These are phyloP conservation scores for Spergularia bocconei DNA, from an alignment of 148 eudicot species.

Conservation along the genomic window DNA sequence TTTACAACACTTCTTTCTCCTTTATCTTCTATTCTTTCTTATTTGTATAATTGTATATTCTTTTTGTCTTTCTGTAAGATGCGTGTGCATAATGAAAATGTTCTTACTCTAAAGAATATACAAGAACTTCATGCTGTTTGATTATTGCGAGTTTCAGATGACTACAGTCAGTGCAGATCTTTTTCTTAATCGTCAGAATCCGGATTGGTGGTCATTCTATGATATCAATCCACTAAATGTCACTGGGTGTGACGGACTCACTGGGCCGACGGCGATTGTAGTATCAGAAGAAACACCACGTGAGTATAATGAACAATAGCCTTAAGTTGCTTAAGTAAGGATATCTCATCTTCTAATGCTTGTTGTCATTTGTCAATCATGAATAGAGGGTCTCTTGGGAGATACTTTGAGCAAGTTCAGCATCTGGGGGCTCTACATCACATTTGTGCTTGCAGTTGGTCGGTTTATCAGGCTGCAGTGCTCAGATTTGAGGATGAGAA, in stretches of 20 bases:
- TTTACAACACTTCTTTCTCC: no score
- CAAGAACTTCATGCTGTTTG: neutral
- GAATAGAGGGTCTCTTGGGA: constrained; percentile 88
- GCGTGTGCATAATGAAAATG: neutral
- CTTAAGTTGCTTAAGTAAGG: neutral
- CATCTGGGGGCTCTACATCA: constrained; percentile 98
- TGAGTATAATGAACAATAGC: constrained; percentile 38
- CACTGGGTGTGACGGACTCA: constrained; percentile 58
- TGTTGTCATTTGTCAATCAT: neutral
- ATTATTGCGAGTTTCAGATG: constrained; percentile 30
- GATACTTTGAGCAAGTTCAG: constrained; percentile 98
- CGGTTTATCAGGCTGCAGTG: constrained; percentile 98
- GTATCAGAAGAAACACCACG: constrained; percentile 98
- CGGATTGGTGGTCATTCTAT: constrained; percentile 90
- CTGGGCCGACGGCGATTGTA: constrained; percentile 84
- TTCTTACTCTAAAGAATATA: neutral
- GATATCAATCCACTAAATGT: constrained; percentile 51
- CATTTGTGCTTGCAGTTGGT: constrained; percentile 97
- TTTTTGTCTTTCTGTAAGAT: no score
- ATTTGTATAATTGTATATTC: no score
- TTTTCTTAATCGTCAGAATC: constrained; percentile 49
- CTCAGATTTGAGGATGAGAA: constrained; percentile 95
- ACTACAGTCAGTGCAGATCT: constrained; percentile 74
- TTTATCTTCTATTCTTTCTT: no score
- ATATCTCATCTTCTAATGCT: constrained; percentile 17